These are phyloP conservation scores for Durusdinium trenchii DNA, from an alignment of 73 alveolate species.

Conservation along the genomic window DNA sequence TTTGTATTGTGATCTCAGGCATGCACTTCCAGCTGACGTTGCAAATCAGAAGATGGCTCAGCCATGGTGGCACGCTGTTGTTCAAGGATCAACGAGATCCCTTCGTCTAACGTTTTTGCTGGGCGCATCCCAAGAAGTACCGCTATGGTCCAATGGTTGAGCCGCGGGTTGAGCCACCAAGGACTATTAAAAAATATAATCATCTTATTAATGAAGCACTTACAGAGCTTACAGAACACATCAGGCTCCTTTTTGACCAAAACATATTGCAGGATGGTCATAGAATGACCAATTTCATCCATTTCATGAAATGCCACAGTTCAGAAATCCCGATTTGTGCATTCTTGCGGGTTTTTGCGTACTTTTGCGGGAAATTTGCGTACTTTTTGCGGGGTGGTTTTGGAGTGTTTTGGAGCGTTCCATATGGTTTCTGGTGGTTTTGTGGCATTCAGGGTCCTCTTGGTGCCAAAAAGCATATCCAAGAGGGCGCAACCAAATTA, in stretches of 20 bases:
- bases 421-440: no score
- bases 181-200: no score
- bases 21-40: background rate
- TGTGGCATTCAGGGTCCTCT: no score
- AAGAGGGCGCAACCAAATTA: no score
- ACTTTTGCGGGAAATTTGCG: background rate
- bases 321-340: background rate
- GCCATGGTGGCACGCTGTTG: conserved; percentile 16
- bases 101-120: background rate
- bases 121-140: background rate
- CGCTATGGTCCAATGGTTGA: background rate
- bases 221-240: no score
- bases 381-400: background rate
- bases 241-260: no score
- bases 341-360: background rate
- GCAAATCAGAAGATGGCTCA: background rate
- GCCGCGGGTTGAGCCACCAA: background rate
- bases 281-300: background rate
- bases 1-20: background rate
- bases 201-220: background rate
- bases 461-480: no score
- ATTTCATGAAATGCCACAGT: background rate
- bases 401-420: background rate
- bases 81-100: background rate
- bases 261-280: no score